Conservation (phyloP, 768 basidiomycete species). For the Boletus vinaceobasis region DNA sequence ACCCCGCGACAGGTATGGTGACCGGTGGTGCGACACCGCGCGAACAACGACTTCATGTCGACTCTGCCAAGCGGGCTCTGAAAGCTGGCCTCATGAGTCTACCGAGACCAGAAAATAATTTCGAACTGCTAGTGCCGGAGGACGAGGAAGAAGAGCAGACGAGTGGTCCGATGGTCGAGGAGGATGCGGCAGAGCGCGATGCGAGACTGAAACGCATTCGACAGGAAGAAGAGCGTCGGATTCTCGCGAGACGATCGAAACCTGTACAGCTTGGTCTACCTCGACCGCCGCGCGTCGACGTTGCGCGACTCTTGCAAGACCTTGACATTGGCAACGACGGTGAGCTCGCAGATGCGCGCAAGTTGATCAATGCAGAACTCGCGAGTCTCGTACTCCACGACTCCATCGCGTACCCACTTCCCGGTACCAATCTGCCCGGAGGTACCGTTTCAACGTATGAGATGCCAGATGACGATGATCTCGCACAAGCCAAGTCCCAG, state of each 20-base stretch:
- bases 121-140: slow-evolving; percentile 89
- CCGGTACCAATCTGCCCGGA: slow-evolving; percentile 80
- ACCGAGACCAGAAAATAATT: slow-evolving; percentile 95
- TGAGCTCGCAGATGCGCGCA: slow-evolving; percentile 49
- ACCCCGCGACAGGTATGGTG: slow-evolving; percentile 60
- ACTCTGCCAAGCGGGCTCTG: slow-evolving; percentile 71
- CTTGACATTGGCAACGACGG: slow-evolving; percentile 51
- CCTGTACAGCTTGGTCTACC: slow-evolving; percentile 82
- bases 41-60: slow-evolving; percentile 60
- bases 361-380: slow-evolving; percentile 74
- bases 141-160: slow-evolving; percentile 59
- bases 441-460: slow-evolving; percentile 64
- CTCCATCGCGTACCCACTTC: slow-evolving; percentile 79
- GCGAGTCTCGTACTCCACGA: slow-evolving; percentile 82
- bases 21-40: slow-evolving; percentile 68
- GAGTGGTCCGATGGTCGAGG: slow-evolving; percentile 40
- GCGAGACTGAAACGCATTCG: slow-evolving; percentile 58
- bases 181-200: slow-evolving; percentile 94
- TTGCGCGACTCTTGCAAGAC: slow-evolving; percentile 56
- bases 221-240: slow-evolving; percentile 76
- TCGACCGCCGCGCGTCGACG: slow-evolving; percentile 80
- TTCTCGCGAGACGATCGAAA: slow-evolving; percentile 77
- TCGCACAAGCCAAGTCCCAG: slow-evolving; percentile 63
- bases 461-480: slow-evolving; percentile 72
- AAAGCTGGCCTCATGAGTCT: slow-evolving; percentile 78